Percentiles rank a stretch among this genome's conserved stretches.
Conservation (phyloP, 129 eudicot species). For the Helichrysum umbraculigerum region DNA sequence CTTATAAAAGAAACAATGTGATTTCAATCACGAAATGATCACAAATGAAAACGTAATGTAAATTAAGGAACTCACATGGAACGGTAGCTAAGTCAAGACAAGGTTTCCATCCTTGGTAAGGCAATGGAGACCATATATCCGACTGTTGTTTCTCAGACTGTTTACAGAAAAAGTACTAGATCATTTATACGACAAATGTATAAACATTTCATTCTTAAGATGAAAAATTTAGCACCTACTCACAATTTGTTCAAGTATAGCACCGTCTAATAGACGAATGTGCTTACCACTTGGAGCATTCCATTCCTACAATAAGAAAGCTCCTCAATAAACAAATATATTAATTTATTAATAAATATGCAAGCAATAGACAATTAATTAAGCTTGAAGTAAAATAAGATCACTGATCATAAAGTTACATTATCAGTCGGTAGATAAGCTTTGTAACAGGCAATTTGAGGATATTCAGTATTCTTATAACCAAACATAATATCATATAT, state of each 20-base stretch:
- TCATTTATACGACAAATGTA: slow-evolving; percentile 20
- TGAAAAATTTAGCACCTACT: slow-evolving; percentile 46
- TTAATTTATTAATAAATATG: neutral
- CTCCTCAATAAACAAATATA: neutral
- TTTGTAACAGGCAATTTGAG: neutral
- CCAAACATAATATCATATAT: neutral
- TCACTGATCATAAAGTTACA: too few species aligned
- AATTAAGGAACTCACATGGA: slow-evolving; percentile 44
- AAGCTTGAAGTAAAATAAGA: neutral
- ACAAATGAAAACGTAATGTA: neutral
- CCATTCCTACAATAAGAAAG: slow-evolving; percentile 68
- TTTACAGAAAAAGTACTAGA: slow-evolving; percentile 11
- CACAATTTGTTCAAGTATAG: slow-evolving; percentile 66
- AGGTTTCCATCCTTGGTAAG: slow-evolving; percentile 71
- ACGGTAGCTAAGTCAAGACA: slow-evolving; percentile 38
- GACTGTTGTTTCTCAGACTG: slow-evolving; percentile 48
- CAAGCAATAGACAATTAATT: neutral
- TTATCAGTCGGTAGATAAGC: neutral
- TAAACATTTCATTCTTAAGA: slow-evolving; percentile 3
- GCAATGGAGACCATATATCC: slow-evolving; percentile 70
- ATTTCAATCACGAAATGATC: neutral
- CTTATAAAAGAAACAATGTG: slow-evolving; percentile 37
- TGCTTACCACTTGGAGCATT: slow-evolving; percentile 82
- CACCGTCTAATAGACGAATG: slow-evolving; percentile 54
- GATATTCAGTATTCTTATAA: too few species aligned